These are phyloP conservation scores for Choiromyces venosus DNA, from an alignment of 495 filamentous ascomycete species.

Conservation along the genomic window DNA sequence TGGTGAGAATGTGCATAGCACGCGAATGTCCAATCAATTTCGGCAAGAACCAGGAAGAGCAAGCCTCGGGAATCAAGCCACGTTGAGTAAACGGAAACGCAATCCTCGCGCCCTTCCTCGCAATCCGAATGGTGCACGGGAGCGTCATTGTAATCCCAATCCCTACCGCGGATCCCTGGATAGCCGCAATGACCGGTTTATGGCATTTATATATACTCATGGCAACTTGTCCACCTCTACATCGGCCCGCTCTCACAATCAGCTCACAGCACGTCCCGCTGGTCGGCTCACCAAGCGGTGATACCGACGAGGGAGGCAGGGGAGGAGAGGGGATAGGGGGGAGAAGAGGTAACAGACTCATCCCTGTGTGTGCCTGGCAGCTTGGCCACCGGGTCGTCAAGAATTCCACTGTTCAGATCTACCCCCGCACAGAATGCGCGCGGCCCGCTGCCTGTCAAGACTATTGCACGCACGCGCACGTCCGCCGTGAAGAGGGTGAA, in stretches of 20 bases:
- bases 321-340: background rate
- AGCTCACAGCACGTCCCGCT: background rate
- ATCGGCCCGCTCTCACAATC: background rate
- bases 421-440: slow-evolving; percentile 56
- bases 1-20: slow-evolving; percentile 50
- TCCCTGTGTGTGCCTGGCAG: background rate
- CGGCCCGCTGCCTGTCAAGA: slow-evolving; percentile 52
- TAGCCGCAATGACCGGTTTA: slow-evolving; percentile 57
- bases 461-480: slow-evolving; percentile 50
- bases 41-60: slow-evolving; percentile 54
- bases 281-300: too few species aligned
- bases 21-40: slow-evolving; percentile 51
- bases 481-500: slow-evolving; percentile 27
- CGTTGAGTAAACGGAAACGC: slow-evolving; percentile 56
- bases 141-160: slow-evolving; percentile 59
- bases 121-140: slow-evolving; percentile 53
- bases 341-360: background rate
- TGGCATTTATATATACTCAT: slow-evolving; percentile 54
- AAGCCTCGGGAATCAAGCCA: slow-evolving; percentile 55
- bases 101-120: slow-evolving; percentile 50
- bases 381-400: background rate
- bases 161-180: too few species aligned
- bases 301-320: background rate
- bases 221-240: slow-evolving; percentile 49
- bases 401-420: slow-evolving; percentile 51